Percentiles rank a stretch among this genome's conserved stretches.
phyloP scores from a whole-genome alignment of 2,329 filamentous ascomycete genomes.

The Pseudogymnoascus sp. region DNA sequence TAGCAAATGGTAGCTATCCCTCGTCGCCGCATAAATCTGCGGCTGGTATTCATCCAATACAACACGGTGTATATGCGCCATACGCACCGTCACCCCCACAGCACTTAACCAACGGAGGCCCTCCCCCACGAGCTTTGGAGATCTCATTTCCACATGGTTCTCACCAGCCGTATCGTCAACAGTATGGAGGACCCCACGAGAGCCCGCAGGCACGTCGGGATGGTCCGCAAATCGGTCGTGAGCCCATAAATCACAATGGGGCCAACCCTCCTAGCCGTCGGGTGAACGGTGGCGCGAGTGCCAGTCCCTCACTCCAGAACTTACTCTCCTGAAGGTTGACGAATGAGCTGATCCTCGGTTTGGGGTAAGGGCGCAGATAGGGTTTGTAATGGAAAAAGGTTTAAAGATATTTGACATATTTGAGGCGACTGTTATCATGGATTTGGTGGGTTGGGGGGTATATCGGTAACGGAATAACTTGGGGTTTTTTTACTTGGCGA shows the following conservation, averaged over 20 bases:
- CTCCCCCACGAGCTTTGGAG: constrained; percentile 36
- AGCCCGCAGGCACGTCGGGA: constrained; percentile 24
- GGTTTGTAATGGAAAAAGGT: neutral
- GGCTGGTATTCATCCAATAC: constrained; percentile 17
- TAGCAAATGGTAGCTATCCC: constrained; percentile 33
- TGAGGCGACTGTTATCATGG: neutral
- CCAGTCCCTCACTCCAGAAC: constrained; percentile 68
- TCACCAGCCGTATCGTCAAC: constrained; percentile 35
- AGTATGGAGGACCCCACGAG: constrained; percentile 23
- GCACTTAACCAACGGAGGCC: constrained; percentile 28
- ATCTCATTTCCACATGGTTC: constrained; percentile 39
- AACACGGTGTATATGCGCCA: constrained; percentile 22
- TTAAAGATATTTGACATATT: neutral
- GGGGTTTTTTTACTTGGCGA: neutral
- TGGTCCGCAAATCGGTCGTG: constrained; percentile 24
- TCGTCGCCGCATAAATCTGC: constrained; percentile 22
- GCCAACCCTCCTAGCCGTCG: constrained; percentile 29
- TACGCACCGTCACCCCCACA: constrained; percentile 26
- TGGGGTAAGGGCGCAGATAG: neutral
- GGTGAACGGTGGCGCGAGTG: constrained; percentile 59
- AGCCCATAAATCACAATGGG: constrained; percentile 19
- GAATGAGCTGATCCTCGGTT: neutral
- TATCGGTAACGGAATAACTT: neutral
- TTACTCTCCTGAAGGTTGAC: constrained; percentile 48
- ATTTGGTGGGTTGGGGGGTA: neutral